Base-by-base conservation (phyloP, 306 rosid species). In the Glycine tomentella region DNA sequence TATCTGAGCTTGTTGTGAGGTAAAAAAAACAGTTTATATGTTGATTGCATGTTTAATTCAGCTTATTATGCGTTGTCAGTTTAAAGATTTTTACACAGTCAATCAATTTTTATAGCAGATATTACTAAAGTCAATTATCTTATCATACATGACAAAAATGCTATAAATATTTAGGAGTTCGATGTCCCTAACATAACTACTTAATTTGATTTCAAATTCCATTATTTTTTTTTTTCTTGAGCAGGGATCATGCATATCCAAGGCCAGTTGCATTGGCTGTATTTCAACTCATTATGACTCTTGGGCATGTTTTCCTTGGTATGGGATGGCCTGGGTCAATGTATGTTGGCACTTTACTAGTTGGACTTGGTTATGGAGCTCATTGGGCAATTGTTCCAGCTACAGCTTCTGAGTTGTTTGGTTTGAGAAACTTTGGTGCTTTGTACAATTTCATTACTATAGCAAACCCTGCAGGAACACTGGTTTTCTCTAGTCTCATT, bases 351-450 rank as follows among this genome's bases (percentile, higher is more conserved):
- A 95, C 98, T 4, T 69, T 95, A 77, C 82, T 93, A 3, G 88
- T 89, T 44, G 99, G 98, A 38, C 89, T 93, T 62, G 98, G 99
- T 20, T 95, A 91, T 56, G 99, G 99, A 11, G 96, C 96, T 61
- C 99, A 95, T 82, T 95, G 99, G 99, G 94, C 97, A 16, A 81
- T 95, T 34, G 89, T 89, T 64, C 99, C 99, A 0, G 99, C 99
- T n/a, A 88, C 99, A 14, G 99, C 96, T 58, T 95, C 99, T 0
- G 99, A 95, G 77, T 86, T 95, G 85, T 95, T 95, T 61, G 99
- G 98, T 63, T 80, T 95, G 82, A 89, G 86, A 82, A 95, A 91
- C 84, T 95, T 95, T 3, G 99, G 96, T 14, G 97, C 97, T 40
- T 83, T 95, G 82, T 95, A 95, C 91, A 95, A 95, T 80, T 93